Evolutionary conservation across 1,139 yeast genomes (phyloP).

Genomic region (Magnusiomyces suaveolens): DNA sequence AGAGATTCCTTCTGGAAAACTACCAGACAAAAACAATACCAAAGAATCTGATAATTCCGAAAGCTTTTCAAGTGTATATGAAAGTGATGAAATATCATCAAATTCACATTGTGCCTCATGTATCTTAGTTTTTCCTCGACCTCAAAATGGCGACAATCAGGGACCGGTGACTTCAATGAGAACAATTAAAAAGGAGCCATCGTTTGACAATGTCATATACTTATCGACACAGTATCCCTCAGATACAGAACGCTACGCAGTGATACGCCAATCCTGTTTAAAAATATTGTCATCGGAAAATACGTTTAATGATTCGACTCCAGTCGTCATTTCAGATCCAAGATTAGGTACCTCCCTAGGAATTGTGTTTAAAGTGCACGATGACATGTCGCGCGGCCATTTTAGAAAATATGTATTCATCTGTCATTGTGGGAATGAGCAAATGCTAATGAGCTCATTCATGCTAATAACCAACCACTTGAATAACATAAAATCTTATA

Average conservation of each 20-base stretch:
- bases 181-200: not conserved
- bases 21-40: not conserved
- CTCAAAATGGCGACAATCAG: not conserved
- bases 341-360: conserved; percentile 58
- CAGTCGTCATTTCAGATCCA: conserved; percentile 64
- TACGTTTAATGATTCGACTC: conserved; percentile 52
- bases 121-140: not conserved
- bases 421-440: conserved; percentile 52
- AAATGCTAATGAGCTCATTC: conserved; percentile 48
- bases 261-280: conserved; percentile 40
- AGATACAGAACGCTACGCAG: conserved; percentile 42
- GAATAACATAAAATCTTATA: conserved; percentile 41
- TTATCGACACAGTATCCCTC: conserved; percentile 58
- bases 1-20: conserved; percentile 12
- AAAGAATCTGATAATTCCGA: not conserved
- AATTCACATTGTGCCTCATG: conserved; percentile 7
- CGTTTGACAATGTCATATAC: conserved; percentile 1
- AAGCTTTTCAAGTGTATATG: not conserved
- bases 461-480: conserved; percentile 45
- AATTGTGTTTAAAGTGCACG: conserved; percentile 57
- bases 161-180: conserved; percentile 3
- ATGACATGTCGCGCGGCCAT: conserved; percentile 66
- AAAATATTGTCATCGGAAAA: conserved; percentile 62
- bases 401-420: conserved; percentile 63
- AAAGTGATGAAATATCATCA: not conserved